Conservation (phyloP, 2,329 filamentous ascomycete genomes). For the Ascochyta clinopodiicola region DNA sequence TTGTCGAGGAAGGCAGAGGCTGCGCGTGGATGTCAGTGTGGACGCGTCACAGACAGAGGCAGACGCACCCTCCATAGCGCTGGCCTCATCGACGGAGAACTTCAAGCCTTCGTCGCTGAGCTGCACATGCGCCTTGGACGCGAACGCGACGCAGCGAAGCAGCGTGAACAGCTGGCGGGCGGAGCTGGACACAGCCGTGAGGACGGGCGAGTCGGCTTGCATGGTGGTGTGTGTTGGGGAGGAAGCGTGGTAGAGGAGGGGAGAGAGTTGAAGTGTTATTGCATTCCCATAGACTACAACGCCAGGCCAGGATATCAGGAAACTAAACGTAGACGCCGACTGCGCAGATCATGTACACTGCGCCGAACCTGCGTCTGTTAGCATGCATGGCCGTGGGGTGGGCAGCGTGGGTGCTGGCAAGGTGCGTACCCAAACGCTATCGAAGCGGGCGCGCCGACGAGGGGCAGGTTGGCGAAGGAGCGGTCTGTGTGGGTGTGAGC, state of each 20-base stretch:
- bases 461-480: constrained; percentile 75
- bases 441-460: constrained; percentile 86
- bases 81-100: constrained; percentile 85
- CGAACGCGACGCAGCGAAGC: constrained; percentile 68
- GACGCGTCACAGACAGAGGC: not conserved
- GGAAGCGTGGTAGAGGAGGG: constrained; percentile 16
- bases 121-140: constrained; percentile 69
- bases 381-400: not conserved
- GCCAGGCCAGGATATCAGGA: constrained; percentile 31
- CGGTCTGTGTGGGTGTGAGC: constrained; percentile 77
- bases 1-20: constrained; percentile 86
- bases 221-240: constrained; percentile 33
- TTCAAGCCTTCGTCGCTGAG: constrained; percentile 85
- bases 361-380: constrained; percentile 72
- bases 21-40: constrained; percentile 37
- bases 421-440: constrained; percentile 81
- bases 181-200: constrained; percentile 78
- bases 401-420: no score
- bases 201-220: constrained; percentile 60
- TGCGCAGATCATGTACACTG: constrained; percentile 98
- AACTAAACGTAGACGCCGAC: constrained; percentile 94
- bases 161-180: constrained; percentile 75
- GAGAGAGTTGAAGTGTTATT: constrained; percentile 36
- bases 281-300: constrained; percentile 50
- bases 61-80: constrained; percentile 82